Evolutionary conservation across 2,329 filamentous ascomycete species (phyloP), one percentile per base, ranked within the genome.

Genomic region (Paraphaeosphaeria minitans): DNA sequence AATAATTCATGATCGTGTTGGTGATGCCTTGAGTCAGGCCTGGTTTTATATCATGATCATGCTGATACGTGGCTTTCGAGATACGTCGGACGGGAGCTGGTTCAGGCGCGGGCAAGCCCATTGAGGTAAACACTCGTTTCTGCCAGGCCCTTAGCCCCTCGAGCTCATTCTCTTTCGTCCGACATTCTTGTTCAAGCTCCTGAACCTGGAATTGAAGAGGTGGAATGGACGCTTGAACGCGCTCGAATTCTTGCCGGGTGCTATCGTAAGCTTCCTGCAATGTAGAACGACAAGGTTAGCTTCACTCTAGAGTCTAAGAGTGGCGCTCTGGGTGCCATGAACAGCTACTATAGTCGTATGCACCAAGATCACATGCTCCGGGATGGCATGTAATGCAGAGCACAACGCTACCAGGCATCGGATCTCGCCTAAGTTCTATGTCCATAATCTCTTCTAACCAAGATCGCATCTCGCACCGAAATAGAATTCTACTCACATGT

Each of bases 111-210:
- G 61, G 43, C 37, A 39, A n/a, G 19, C 67, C 66, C 61, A 75
- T 69, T 9, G 65, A 67, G n/a, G 61, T 65, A 7, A 71, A 51
- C 4, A 75, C 63, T 16, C 55, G 21, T 39, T 66, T 69, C 39
- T 57, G 72, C 33, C 65, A 68, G 9, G 69, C 62, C 52, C 61
- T 67, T 2, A 74, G 53, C 27, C 69, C 69, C 9, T 72, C 58
- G 0, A 76, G 56, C 55, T 74, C 69, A 29, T 68, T 65, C 21
- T 75, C 70, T 48, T 76, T 74, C 41, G 70, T 64, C 22, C 58
- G 55, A 33, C 67, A 73, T 4, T 65, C 55, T 2, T 71, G 58
- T n/a, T 61, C 61, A 16, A 76, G 70, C 46, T 72, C 63, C 39
- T 70, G 60, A 5, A 69, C 60, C 48, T 62, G 67, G 2, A 45